phyloP scores from a whole-genome alignment of 345 rosid species.

The Brassica carinata region DNA sequence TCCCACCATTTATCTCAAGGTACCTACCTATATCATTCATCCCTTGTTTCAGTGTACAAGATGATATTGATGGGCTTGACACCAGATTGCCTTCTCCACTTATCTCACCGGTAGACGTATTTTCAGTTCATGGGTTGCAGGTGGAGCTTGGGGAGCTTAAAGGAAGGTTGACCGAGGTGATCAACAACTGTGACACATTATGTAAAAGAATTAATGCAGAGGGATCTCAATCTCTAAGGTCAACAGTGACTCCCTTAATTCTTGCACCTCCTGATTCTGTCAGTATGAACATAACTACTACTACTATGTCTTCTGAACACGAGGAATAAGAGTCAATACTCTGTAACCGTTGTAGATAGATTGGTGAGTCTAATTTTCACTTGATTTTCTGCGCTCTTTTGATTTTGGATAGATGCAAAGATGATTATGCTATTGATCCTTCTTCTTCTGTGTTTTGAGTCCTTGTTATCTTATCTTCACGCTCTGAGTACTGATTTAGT shows the following conservation, averaged over 20 bases:
- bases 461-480: no score
- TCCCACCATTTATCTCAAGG: conserved; percentile 85
- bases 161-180: conserved; percentile 85
- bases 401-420: no score
- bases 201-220: conserved; percentile 73
- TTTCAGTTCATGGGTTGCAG: conserved; percentile 74
- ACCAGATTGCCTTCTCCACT: neutral
- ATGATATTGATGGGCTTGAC: neutral
- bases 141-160: conserved; percentile 90
- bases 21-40: conserved; percentile 6
- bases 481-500: no score
- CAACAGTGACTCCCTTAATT: conserved; percentile 53
- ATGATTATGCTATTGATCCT: no score
- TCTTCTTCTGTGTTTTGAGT: no score
- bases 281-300: no score
- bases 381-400: no score
- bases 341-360: no score
- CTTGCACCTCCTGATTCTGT: neutral
- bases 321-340: no score
- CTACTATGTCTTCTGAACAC: no score
- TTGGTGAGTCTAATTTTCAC: no score
- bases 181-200: conserved; percentile 71
- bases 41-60: neutral
- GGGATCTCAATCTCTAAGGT: conserved; percentile 74
- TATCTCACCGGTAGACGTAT: conserved; percentile 7